Conservation (phyloP, 2,329 filamentous ascomycete species). For the Fusarium pseudonygamai region DNA sequence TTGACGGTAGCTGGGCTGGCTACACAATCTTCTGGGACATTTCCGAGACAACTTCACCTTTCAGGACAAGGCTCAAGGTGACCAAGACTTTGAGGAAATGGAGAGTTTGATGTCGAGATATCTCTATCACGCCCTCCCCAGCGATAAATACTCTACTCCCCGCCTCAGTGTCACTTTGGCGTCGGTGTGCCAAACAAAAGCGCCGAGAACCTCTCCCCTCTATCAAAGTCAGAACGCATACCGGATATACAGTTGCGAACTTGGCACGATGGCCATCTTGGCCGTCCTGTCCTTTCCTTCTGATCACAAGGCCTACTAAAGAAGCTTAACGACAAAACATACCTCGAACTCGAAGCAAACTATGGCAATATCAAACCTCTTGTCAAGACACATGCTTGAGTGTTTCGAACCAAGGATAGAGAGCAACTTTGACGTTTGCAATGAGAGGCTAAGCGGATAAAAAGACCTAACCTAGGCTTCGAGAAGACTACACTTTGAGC, state of each 20-base stretch:
- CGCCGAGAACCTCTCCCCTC: too few relatives aligned
- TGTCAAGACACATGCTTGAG: background rate
- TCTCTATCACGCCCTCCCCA: background rate
- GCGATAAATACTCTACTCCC: accelerated
- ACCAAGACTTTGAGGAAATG: accelerated
- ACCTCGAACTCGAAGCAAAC: too few relatives aligned
- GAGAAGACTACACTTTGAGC: background rate
- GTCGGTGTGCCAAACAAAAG: background rate
- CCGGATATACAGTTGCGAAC: accelerated
- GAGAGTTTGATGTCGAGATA: accelerated
- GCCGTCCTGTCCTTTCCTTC: background rate
- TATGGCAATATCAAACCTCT: too few relatives aligned
- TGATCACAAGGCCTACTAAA: background rate
- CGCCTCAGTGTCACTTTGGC: background rate
- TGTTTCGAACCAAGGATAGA: background rate
- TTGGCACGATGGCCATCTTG: background rate
- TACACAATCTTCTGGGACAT: background rate
- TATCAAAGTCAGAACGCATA: background rate
- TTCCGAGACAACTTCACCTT: background rate
- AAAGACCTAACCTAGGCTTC: accelerated
- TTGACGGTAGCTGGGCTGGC: background rate
- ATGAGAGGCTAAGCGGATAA: background rate
- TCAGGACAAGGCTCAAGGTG: background rate
- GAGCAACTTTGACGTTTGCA: background rate
- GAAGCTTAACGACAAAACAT: too few relatives aligned